Conservation (phyloP, 345 rosid species). For the Euphorbia peplus region DNA sequence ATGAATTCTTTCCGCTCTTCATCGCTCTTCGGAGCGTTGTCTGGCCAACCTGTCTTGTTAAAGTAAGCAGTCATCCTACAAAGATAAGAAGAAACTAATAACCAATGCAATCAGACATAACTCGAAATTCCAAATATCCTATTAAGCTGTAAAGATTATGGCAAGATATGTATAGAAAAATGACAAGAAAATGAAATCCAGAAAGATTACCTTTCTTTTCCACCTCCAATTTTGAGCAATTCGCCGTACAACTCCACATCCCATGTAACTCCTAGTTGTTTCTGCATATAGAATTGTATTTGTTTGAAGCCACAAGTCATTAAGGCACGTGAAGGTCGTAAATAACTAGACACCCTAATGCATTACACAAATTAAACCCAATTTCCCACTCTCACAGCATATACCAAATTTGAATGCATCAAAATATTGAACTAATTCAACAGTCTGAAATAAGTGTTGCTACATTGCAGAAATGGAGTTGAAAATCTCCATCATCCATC, state of each 20-base stretch:
- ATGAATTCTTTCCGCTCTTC: conserved; percentile 82
- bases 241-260: conserved; percentile 91
- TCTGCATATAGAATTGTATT: conserved; percentile 35
- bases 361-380: not conserved
- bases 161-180: not conserved
- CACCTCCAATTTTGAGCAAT: conserved; percentile 91
- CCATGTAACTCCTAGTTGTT: conserved; percentile 81
- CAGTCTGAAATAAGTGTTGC: not conserved
- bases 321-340: not conserved
- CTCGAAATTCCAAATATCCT: not conserved
- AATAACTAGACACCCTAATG: not conserved
- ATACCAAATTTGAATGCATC: not conserved
- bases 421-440: not conserved
- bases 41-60: conserved; percentile 87
- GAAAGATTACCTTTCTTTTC: conserved; percentile 70
- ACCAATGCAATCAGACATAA: conserved; percentile 4
- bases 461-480: not conserved
- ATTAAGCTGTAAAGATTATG: not conserved
- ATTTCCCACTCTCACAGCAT: not conserved
- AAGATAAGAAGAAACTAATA: conserved; percentile 8
- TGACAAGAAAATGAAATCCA: not conserved
- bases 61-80: conserved; percentile 93
- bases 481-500: not conserved
- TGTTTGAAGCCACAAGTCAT: conserved; percentile 2
- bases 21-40: conserved; percentile 81